Conservation (phyloP, 2,329 filamentous ascomycete species). For the Pseudogymnoascus sp. region DNA sequence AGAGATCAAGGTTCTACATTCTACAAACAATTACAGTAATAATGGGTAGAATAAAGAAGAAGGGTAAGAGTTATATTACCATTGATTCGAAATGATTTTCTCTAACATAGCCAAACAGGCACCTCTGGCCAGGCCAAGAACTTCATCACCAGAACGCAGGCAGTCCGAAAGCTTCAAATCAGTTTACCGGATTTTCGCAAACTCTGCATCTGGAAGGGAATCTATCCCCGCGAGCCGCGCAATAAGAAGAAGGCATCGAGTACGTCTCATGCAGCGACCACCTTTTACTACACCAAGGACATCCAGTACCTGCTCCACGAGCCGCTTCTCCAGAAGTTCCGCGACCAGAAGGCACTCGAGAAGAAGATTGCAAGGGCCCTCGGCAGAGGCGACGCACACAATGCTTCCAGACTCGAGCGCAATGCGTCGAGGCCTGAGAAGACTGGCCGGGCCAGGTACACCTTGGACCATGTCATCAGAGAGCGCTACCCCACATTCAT, state of each 20-base stretch:
- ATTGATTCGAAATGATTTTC: conserved; percentile 1
- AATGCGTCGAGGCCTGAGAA: conserved; percentile 85
- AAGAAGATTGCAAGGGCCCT: conserved; percentile 96
- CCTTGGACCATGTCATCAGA: conserved; percentile 92
- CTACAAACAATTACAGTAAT: conserved; percentile 27
- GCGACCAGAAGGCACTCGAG: conserved; percentile 90
- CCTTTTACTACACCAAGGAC: conserved; percentile 87
- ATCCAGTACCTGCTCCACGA: conserved; percentile 98
- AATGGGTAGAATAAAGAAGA: conserved; percentile 82
- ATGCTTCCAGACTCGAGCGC: conserved; percentile 76
- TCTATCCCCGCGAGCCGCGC: conserved; percentile 93
- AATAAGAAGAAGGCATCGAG: conserved; percentile 96
- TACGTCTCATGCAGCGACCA: conserved; percentile 80
- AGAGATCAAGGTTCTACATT: conserved; percentile 19
- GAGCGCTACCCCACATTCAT: conserved; percentile 97
- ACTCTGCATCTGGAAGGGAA: conserved; percentile 99
- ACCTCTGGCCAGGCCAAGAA: conserved; percentile 91
- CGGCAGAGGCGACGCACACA: conserved; percentile 80
- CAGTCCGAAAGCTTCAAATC: conserved; percentile 94
- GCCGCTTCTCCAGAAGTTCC: conserved; percentile 86
- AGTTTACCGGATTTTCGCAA: conserved; percentile 95
- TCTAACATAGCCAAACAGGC: conserved; percentile 37
- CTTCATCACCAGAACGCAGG: conserved; percentile 95
- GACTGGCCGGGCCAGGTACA: conserved; percentile 81
- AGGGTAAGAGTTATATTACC: conserved; percentile 44